These are phyloP conservation scores for Hemerocallis citrina DNA, from an alignment of 106 monocot genomes.

Conservation along the genomic window DNA sequence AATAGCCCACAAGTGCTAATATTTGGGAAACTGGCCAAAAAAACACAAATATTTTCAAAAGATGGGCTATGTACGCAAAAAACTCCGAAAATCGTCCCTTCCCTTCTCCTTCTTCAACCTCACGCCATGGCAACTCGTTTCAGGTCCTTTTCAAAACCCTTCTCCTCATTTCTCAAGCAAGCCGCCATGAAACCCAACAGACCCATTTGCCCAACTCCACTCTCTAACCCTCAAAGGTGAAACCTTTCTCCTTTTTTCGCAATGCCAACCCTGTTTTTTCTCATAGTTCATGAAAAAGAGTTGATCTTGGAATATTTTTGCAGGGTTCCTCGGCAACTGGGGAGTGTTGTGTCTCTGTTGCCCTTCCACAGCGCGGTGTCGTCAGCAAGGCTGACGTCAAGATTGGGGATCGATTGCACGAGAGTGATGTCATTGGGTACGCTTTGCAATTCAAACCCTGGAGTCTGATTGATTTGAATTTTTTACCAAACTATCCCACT, in stretches of 20 bases:
- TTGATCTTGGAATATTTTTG: background rate
- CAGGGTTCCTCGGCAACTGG: constrained; percentile 33
- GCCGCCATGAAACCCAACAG: constrained; percentile 13
- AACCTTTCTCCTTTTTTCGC: background rate
- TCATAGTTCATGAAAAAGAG: background rate
- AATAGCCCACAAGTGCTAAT: too few relatives aligned
- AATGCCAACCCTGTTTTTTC: background rate
- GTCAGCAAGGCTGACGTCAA: constrained; percentile 65
- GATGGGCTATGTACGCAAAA: too few relatives aligned
- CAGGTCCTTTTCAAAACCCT: constrained; percentile 37
- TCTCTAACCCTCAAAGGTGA: constrained; percentile 13
- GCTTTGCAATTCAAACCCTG: constrained; percentile 80
- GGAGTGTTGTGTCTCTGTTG: constrained; percentile 41
- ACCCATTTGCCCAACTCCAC: constrained; percentile 1
- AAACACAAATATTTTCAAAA: too few relatives aligned
- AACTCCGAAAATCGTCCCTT: too few relatives aligned
- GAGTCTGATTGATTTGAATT: constrained; percentile 87
- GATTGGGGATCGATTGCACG: constrained; percentile 49
- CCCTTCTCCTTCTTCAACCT: background rate
- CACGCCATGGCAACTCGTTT: constrained; percentile 57
- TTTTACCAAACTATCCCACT: too few relatives aligned
- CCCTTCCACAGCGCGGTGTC: constrained; percentile 91
- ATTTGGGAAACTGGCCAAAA: too few relatives aligned
- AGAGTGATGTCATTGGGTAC: constrained; percentile 79
- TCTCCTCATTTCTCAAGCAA: constrained; percentile 32